These are phyloP conservation scores for Irpex lacteus DNA, from an alignment of 1,284 basidiomycete genomes.

Conservation along the genomic window DNA sequence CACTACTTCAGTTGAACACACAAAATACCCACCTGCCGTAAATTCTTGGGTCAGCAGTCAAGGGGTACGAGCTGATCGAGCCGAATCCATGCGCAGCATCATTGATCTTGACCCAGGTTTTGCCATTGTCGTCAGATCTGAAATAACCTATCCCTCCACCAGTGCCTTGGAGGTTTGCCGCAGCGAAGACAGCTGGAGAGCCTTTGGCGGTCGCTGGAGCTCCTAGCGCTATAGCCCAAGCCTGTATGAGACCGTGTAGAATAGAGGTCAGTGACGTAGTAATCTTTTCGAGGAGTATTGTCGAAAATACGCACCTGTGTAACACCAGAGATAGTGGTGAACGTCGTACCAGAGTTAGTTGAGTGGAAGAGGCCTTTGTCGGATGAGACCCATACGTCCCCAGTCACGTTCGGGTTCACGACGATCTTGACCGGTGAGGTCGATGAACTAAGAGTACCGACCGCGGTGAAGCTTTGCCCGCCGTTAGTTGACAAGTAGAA, in stretches of 20 bases:
- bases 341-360: slow-evolving; percentile 48
- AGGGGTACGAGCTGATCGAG: slow-evolving; percentile 41
- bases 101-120: slow-evolving; percentile 61
- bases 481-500: slow-evolving; percentile 59
- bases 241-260: slow-evolving; percentile 24
- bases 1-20: neutral
- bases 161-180: slow-evolving; percentile 39
- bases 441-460: slow-evolving; percentile 45
- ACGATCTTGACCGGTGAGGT: slow-evolving; percentile 48
- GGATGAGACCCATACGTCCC: slow-evolving; percentile 62
- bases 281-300: too few relatives aligned
- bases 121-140: slow-evolving; percentile 56
- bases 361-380: slow-evolving; percentile 62
- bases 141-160: slow-evolving; percentile 47
- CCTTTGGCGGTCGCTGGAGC: slow-evolving; percentile 47
- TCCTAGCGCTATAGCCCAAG: slow-evolving; percentile 59
- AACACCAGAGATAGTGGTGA: slow-evolving; percentile 45
- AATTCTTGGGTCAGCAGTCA: slow-evolving; percentile 52
- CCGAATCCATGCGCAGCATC: slow-evolving; percentile 62
- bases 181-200: slow-evolving; percentile 56
- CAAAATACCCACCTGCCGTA: slow-evolving; percentile 45
- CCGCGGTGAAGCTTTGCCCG: slow-evolving; percentile 46
- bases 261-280: too few relatives aligned
- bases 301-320: slow-evolving; percentile 38
- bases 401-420: slow-evolving; percentile 47